These are phyloP conservation scores for Ascochyta fabae DNA, from an alignment of 2,329 filamentous ascomycete species.

Conservation along the genomic window DNA sequence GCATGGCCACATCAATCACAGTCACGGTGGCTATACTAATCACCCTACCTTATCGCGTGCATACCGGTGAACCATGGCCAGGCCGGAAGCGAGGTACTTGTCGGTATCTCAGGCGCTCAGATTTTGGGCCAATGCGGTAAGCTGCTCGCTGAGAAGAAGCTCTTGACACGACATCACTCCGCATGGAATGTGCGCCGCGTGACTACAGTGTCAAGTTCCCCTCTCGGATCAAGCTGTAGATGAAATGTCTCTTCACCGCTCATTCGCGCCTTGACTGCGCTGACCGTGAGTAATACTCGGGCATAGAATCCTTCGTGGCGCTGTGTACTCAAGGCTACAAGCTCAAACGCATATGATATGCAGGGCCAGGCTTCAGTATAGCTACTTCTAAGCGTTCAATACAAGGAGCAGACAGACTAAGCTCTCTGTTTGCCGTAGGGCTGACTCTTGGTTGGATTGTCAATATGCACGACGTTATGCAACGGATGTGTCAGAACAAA, in stretches of 20 bases:
- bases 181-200: conserved; percentile 21
- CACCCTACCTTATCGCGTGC: conserved; percentile 25
- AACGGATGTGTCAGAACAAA: conserved; percentile 13
- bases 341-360: conserved; percentile 5
- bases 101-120: conserved; percentile 3
- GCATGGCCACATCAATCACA: conserved; percentile 10
- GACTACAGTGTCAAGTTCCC: conserved; percentile 6
- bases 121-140: conserved; percentile 12
- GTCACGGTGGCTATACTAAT: conserved; percentile 14
- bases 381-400: background rate
- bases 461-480: conserved; percentile 6
- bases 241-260: conserved; percentile 9
- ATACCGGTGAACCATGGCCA: conserved; percentile 24
- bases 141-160: conserved; percentile 7
- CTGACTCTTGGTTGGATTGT: conserved; percentile 10
- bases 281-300: conserved; percentile 7
- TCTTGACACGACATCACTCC: conserved; percentile 10
- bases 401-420: conserved; percentile 6
- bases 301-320: conserved; percentile 3
- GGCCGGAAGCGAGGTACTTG: background rate
- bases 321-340: background rate
- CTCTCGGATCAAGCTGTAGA: conserved; percentile 1
- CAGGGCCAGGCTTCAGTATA: conserved; percentile 2
- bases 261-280: conserved; percentile 6
- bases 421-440: conserved; percentile 12